Conservation (phyloP, 2,329 filamentous ascomycete species). For the Fusarium multiceps region DNA sequence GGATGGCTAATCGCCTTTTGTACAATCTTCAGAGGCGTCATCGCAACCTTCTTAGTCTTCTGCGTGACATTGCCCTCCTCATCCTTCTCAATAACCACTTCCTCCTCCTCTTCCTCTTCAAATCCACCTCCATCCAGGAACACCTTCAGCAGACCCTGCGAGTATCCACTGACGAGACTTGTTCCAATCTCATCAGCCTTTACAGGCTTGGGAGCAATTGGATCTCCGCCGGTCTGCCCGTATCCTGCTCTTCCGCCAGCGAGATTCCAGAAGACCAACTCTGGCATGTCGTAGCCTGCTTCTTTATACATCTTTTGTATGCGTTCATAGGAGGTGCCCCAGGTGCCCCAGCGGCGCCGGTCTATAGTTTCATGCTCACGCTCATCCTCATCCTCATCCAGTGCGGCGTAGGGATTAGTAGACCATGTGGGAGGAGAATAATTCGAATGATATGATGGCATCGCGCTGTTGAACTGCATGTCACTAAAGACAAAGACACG, state of each 20-base stretch:
- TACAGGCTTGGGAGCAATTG: constrained; percentile 61
- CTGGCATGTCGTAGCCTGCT: constrained; percentile 67
- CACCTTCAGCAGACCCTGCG: constrained; percentile 67
- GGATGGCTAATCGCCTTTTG: constrained; percentile 64
- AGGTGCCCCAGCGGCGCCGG: not conserved
- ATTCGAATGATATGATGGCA: not conserved
- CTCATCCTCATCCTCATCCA: constrained; percentile 47
- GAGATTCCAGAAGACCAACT: constrained; percentile 71
- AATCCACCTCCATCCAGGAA: constrained; percentile 64
- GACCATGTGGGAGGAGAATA: not conserved
- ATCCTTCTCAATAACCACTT: constrained; percentile 50
- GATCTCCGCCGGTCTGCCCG: constrained; percentile 41
- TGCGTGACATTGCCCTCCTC: constrained; percentile 30
- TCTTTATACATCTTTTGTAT: constrained; percentile 58
- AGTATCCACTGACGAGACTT: constrained; percentile 66
- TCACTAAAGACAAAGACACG: constrained; percentile 70
- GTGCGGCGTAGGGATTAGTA: not conserved
- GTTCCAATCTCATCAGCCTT: constrained; percentile 58
- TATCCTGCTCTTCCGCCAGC: constrained; percentile 54
- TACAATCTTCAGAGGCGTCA: constrained; percentile 58
- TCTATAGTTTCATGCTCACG: not conserved
- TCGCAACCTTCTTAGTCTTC: constrained; percentile 52
- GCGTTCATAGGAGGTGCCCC: constrained; percentile 59
- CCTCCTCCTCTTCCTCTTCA: constrained; percentile 53
- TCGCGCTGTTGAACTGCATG: constrained; percentile 66